Evolutionary conservation across 306 rosid genomes (phyloP).

Genomic region (Adenanthera pavonina): DNA sequence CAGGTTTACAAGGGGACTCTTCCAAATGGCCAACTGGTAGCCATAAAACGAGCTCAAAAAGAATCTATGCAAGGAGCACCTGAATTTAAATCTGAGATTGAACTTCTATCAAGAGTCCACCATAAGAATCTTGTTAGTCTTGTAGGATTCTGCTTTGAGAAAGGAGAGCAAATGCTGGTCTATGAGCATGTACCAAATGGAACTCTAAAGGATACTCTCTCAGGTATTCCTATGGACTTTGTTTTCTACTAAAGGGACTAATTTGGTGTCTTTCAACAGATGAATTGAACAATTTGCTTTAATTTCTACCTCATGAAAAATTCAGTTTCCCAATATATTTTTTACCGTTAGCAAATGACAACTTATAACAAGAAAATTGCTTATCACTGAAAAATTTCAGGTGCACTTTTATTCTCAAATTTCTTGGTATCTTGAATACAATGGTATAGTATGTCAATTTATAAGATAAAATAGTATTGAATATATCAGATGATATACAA

Average conservation of each 20-base stretch:
- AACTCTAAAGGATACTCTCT: constrained; percentile 52
- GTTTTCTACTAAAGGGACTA: not conserved
- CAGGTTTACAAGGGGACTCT: constrained; percentile 68
- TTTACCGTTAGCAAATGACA: not conserved
- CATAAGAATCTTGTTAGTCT: constrained; percentile 72
- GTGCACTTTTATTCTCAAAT: not conserved
- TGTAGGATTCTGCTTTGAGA: constrained; percentile 69
- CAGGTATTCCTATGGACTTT: constrained; percentile 45
- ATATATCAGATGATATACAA: not conserved
- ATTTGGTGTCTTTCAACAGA: not conserved
- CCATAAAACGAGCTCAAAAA: constrained; percentile 60
- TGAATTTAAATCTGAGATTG: constrained; percentile 72
- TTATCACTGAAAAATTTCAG: not conserved
- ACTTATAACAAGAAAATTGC: not conserved
- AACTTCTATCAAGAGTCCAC: constrained; percentile 75
- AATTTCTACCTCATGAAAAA: not conserved
- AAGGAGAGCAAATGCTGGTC: constrained; percentile 68
- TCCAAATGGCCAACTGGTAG: constrained; percentile 58
- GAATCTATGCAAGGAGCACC: constrained; percentile 62
- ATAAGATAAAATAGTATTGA: not conserved
- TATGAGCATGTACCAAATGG: constrained; percentile 67
- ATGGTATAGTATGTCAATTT: not conserved
- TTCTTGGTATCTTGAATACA: not conserved
- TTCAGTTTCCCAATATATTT: not conserved
- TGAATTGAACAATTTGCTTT: not conserved